Base-by-base conservation (phyloP, 768 basidiomycete species). In the Boletus vermiculosoides region DNA sequence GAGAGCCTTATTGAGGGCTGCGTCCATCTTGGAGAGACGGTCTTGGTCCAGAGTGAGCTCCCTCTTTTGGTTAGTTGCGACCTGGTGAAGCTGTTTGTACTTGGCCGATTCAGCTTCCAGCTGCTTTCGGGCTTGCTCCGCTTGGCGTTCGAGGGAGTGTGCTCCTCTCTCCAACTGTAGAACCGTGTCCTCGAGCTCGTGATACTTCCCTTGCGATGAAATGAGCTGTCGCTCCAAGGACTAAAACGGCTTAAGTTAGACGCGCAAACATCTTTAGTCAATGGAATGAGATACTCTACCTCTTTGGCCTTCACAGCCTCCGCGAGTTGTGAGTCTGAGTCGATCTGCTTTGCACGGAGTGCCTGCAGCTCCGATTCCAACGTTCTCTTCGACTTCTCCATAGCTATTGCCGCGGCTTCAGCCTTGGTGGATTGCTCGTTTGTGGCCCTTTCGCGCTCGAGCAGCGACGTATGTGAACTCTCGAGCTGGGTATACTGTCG, bases 111-210 rank as follows among this genome's bases (percentile, higher is more conserved):
- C 94, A 2, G 77, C 69, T 48, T 92, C 87, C 18, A 95, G 78
- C 58, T 92, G 88, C 62, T 87, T 87, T 42, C 83, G 82, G 52
- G 80, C 72, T 5, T 80, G 77, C 23, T 95, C 90, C 57, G 90
- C 68, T 62, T 94, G 88, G 5, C 88, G 82, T 47, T 85, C 81
- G 59, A 87, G 85, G 16, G 85, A 77, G 12, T 83, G 84, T 67
- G 91, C 84, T 55, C 94, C 94, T 31, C 91, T 81, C 71, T 98
- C 90, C 49, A 91, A 80, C 62, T 90, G 85, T 7, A 97, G 79
- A 1, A 92, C 82, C 0, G 87, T 82, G 66, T 98, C 96, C 71
- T 99, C 96, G 54, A 94, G 88, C 55, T 89, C 87, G 55, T 89
- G 84, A 57, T 87, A 88, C 64, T 92, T 92, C 36, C 81, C 78